These are phyloP conservation scores for Cercophora newfieldiana DNA, from an alignment of 495 filamentous ascomycete genomes.

Conservation along the genomic window DNA sequence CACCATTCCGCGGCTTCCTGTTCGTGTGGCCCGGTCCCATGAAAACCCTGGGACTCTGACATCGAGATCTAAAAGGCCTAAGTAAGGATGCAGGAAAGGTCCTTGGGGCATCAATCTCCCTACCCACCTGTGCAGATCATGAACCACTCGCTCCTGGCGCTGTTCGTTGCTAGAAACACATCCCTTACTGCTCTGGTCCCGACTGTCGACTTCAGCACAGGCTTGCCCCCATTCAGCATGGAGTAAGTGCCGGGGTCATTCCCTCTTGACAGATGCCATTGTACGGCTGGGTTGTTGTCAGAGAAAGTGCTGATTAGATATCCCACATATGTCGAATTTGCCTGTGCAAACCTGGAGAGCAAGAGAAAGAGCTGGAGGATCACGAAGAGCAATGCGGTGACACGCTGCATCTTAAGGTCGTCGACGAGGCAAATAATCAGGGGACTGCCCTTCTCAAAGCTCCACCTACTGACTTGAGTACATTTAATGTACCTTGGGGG, in stretches of 20 bases:
- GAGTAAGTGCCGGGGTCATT: neutral
- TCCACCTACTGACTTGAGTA: too few species aligned
- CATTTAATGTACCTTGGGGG: too few species aligned
- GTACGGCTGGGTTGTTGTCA: neutral
- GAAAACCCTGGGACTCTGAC: neutral
- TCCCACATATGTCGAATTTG: neutral
- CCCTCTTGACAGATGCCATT: neutral
- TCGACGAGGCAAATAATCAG: neutral
- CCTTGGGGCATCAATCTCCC: neutral
- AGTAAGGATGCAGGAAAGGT: neutral
- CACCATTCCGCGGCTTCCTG: neutral
- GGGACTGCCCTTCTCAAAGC: neutral
- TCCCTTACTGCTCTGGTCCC: neutral
- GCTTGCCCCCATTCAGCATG: neutral
- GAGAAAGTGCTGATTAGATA: constrained; percentile 1
- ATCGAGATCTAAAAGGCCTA: neutral
- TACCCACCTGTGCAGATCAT: neutral
- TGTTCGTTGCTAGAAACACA: neutral
- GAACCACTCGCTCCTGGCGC: constrained; percentile 1
- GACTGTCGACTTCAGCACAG: neutral
- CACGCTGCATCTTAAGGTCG: neutral
- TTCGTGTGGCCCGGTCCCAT: neutral
- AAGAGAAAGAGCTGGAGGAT: neutral
- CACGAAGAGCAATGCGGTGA: neutral
- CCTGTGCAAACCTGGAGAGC: neutral